These are phyloP conservation scores for Penicillium sp. DNA, from an alignment of 2,329 filamentous ascomycete species.

Conservation along the genomic window DNA sequence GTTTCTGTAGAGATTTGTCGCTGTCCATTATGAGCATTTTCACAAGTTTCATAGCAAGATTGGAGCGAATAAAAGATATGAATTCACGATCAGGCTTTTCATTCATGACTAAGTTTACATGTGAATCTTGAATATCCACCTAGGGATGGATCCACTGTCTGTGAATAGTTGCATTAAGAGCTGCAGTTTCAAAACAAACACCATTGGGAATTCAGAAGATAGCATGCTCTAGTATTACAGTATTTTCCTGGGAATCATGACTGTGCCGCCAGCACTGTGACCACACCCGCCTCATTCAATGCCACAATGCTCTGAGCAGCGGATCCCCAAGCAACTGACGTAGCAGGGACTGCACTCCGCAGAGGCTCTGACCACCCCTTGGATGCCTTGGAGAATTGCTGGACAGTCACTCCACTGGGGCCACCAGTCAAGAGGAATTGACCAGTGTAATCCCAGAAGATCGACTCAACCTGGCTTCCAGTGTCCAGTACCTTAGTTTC, in stretches of 20 bases:
- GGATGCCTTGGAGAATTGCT: slow-evolving; percentile 81
- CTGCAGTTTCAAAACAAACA: slow-evolving; percentile 22
- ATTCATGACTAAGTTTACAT: not conserved
- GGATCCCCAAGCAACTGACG: slow-evolving; percentile 74
- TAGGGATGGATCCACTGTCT: not conserved
- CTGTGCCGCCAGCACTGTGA: slow-evolving; percentile 67
- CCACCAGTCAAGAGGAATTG: slow-evolving; percentile 87
- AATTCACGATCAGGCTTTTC: not conserved
- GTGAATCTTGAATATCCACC: not conserved
- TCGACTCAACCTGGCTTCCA: slow-evolving; percentile 71
- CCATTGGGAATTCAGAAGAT: slow-evolving; percentile 17
- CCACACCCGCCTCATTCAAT: slow-evolving; percentile 70
- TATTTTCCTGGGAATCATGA: slow-evolving; percentile 40
- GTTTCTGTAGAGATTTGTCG: not conserved
- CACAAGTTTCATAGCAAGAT: not conserved
- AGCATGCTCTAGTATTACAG: slow-evolving; percentile 28
- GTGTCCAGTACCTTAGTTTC: slow-evolving; percentile 82
- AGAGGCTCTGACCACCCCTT: slow-evolving; percentile 90
- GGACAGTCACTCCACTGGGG: slow-evolving; percentile 76
- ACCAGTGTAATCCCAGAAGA: slow-evolving; percentile 92
- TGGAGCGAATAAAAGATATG: not conserved
- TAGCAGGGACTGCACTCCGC: slow-evolving; percentile 70
- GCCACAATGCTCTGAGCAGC: slow-evolving; percentile 72
- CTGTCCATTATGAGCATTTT: too few species aligned
- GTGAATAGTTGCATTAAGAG: slow-evolving; percentile 12